Evolutionary conservation across 1,139 yeast species (phyloP), one percentile per base, ranked within the genome.

Genomic region (Pichia sp.): DNA sequence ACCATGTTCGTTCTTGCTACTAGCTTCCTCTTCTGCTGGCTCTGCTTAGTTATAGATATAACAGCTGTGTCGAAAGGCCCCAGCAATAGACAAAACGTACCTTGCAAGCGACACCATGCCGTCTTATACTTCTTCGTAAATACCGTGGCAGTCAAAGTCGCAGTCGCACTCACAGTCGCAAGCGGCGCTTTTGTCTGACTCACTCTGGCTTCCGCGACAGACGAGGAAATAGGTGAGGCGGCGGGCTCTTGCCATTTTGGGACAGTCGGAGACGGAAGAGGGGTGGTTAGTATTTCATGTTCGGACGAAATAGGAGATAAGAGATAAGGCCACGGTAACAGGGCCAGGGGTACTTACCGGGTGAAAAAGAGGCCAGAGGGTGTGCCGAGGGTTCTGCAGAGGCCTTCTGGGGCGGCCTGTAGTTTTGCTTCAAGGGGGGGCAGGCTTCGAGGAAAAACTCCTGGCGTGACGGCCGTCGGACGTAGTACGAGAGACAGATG

Each of bases 1-100:
- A 63, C 57, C 59, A 56, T 56, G 41, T 46, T 9, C 60, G 46
- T 48, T 59, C 43, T 60, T 57, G 30, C 41, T 38, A n/a, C n/a
- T 31, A 27, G 10, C 38, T 34, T 10, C 38, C 8, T 10, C 12
- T 34, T 10, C 10, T 6, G 38, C 38, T 34, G 8, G 14, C 38
- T 34, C 10, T 34, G 38, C 38, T 27, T 27, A 7, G 6, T 27
- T 27, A 27, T 27, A 27, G 7, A 27, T 6, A 27, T 6, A 27
- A 6, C 29, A 27, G 6, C 29, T 27, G 29, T 27, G 7, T 27
- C 6, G 29, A 7, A 7, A 6, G 29, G 29, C 6, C 29, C 29
- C 6, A 7, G 29, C 29, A 27, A 27, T 7, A 3, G 6, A 7
- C 6, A 27, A 6, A 3, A 27, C 29, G 29, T 27, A 7, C 6